These are phyloP conservation scores for Lenzites betulinus DNA, from an alignment of 768 basidiomycete genomes.

Conservation along the genomic window DNA sequence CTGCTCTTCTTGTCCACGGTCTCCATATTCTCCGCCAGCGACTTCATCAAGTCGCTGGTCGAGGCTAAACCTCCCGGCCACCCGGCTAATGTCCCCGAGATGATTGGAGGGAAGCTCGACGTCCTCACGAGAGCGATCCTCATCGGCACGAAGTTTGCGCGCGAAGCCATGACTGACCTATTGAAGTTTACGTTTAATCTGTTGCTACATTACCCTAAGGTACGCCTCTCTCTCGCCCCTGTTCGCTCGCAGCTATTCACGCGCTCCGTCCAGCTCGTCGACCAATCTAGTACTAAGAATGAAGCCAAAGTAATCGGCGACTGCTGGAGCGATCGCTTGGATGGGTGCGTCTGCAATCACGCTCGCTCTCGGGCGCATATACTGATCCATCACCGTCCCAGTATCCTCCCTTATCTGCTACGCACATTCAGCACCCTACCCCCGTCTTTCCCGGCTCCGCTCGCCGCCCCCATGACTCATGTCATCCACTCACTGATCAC, in stretches of 20 bases:
- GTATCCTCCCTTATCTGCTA: slow-evolving; percentile 72
- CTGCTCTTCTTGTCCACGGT: slow-evolving; percentile 77
- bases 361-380: not conserved
- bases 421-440: slow-evolving; percentile 70
- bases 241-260: not conserved
- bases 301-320: slow-evolving; percentile 64
- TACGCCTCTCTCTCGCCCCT: slow-evolving; percentile 32
- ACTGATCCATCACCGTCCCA: slow-evolving; percentile 29
- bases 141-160: slow-evolving; percentile 52
- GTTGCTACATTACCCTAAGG: slow-evolving; percentile 80
- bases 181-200: slow-evolving; percentile 87
- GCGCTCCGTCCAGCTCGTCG: slow-evolving; percentile 22
- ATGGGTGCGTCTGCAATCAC: slow-evolving; percentile 52
- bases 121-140: slow-evolving; percentile 51
- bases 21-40: slow-evolving; percentile 45
- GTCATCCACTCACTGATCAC: slow-evolving; percentile 80
- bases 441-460: slow-evolving; percentile 58
- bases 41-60: slow-evolving; percentile 57
- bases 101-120: slow-evolving; percentile 64
- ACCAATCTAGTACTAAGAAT: slow-evolving; percentile 22
- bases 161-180: slow-evolving; percentile 79
- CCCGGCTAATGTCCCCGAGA: slow-evolving; percentile 55
- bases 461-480: slow-evolving; percentile 74
- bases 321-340: slow-evolving; percentile 72
- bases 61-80: slow-evolving; percentile 60